Percentiles rank a stretch among this genome's conserved stretches.
phyloP scores from a whole-genome alignment of 2,329 filamentous ascomycete genomes.

The Cercospora zeae-maydis region DNA sequence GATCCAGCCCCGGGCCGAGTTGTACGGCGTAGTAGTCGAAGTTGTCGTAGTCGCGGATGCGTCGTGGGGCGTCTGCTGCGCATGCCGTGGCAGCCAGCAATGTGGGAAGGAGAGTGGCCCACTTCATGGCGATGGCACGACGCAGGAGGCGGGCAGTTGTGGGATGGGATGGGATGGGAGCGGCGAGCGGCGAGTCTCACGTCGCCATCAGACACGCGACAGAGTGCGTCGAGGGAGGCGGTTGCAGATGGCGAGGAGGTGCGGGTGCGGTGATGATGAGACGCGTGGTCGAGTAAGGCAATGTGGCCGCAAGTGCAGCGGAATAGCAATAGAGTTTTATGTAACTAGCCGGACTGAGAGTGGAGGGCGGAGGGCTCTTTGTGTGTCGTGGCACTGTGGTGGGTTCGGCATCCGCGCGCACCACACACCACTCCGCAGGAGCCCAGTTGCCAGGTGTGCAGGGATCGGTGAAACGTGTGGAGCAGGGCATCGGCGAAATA shows the following conservation, averaged over 20 bases:
- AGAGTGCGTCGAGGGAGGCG: not conserved
- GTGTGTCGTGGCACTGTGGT: too few species aligned
- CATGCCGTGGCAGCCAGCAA: conserved; percentile 11
- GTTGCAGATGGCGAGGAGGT: not conserved
- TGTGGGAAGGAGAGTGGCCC: conserved; percentile 9
- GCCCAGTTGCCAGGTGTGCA: too few species aligned
- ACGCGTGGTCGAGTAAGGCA: not conserved
- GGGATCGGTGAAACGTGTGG: not conserved
- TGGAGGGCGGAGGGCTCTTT: too few species aligned
- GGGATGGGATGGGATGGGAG: not conserved
- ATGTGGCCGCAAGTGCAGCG: not conserved
- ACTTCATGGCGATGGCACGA: conserved; percentile 8
- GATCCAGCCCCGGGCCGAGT: conserved; percentile 63
- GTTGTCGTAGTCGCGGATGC: conserved; percentile 55
- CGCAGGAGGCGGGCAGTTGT: not conserved
- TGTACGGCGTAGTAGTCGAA: conserved; percentile 95
- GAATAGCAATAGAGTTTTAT: not conserved
- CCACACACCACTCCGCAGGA: not conserved
- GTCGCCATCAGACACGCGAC: not conserved
- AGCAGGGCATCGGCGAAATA: not conserved
- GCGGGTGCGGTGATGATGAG: not conserved
- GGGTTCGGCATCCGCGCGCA: not conserved
- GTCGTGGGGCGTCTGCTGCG: conserved; percentile 7
- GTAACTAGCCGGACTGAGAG: not conserved
- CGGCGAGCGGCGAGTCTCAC: not conserved